These are phyloP conservation scores for Tephrocybe sp. DNA, from an alignment of 768 basidiomycete species.

Conservation along the genomic window DNA sequence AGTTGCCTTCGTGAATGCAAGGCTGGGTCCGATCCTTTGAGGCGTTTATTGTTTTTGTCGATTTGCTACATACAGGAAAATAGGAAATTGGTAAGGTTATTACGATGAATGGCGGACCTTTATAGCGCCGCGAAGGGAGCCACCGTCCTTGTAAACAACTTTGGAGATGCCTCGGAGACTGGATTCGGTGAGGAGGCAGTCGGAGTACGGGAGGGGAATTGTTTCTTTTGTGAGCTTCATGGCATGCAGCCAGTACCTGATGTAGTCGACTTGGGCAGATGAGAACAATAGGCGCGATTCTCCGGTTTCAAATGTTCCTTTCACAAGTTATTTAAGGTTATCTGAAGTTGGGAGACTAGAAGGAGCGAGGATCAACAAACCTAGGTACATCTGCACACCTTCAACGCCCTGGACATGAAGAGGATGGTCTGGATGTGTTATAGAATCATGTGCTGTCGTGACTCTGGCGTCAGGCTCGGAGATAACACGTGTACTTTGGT, in stretches of 20 bases:
- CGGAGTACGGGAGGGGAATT: constrained; percentile 74
- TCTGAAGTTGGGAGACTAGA: too few relatives aligned
- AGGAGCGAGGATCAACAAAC: constrained; percentile 33
- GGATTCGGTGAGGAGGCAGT: constrained; percentile 64
- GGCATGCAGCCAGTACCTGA: constrained; percentile 79
- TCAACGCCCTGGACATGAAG: constrained; percentile 58
- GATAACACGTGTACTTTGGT: background rate
- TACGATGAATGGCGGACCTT: constrained; percentile 60
- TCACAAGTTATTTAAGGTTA: background rate
- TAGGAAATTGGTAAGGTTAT: too few relatives aligned
- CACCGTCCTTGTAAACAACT: constrained; percentile 51
- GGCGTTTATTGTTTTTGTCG: constrained; percentile 75
- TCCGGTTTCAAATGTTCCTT: constrained; percentile 67
- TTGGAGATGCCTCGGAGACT: constrained; percentile 59
- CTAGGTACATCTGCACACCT: constrained; percentile 72
- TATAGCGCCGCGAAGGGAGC: constrained; percentile 52
- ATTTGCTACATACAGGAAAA: constrained; percentile 47
- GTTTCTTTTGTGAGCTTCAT: constrained; percentile 61
- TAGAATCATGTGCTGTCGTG: constrained; percentile 54
- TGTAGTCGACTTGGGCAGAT: constrained; percentile 80
- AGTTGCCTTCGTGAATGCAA: constrained; percentile 54
- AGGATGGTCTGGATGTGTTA: constrained; percentile 72
- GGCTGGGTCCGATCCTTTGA: constrained; percentile 60
- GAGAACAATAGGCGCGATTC: constrained; percentile 81
- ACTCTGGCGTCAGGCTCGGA: background rate